A percentile compares a stretch with the other conserved stretches of the same genome.
Evolutionary conservation across 2,329 filamentous ascomycete genomes (phyloP).

Genomic region (Fonsecaea pedrosoi): DNA sequence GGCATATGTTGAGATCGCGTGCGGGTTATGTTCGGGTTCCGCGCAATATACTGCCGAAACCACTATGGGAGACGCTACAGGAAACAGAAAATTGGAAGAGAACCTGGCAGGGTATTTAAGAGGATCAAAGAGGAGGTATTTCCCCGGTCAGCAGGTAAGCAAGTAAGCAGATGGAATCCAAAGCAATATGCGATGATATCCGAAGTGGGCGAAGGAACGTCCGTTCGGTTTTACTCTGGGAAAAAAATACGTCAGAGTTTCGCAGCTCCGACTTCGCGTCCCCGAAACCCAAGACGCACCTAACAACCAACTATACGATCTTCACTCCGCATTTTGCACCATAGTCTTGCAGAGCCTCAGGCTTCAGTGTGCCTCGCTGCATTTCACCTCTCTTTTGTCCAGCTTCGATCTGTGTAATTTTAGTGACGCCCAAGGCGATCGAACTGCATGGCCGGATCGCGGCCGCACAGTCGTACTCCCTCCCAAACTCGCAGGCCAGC

Average conservation of each 20-base stretch:
- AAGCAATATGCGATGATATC: conserved; percentile 18
- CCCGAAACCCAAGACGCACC: conserved; percentile 1
- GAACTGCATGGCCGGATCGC: conserved; percentile 50
- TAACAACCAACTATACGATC: neutral
- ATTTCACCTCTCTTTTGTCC: neutral
- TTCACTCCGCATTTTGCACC: neutral
- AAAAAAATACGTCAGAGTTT: conserved; percentile 9
- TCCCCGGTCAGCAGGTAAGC: conserved; percentile 14
- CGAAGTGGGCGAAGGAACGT: conserved; percentile 3
- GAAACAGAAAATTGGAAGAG: neutral
- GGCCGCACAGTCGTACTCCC: conserved; percentile 51
- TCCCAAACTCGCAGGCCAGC: conserved; percentile 50
- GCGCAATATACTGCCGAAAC: neutral
- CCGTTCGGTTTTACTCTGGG: neutral
- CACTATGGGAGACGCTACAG: neutral
- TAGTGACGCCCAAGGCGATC: conserved; percentile 12
- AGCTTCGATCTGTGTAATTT: neutral
- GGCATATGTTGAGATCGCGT: conserved; percentile 18
- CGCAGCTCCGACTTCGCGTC: conserved; percentile 14
- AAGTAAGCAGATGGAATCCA: neutral
- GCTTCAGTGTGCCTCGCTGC: neutral
- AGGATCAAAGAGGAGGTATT: neutral
- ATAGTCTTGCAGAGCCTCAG: neutral
- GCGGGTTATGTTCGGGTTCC: neutral
- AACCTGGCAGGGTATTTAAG: neutral